A percentile compares a stretch with the other conserved stretches of the same genome.
Conservation (phyloP, 192 early-diverging fungal genomes). For the Spizellomyces punctatus region DNA sequence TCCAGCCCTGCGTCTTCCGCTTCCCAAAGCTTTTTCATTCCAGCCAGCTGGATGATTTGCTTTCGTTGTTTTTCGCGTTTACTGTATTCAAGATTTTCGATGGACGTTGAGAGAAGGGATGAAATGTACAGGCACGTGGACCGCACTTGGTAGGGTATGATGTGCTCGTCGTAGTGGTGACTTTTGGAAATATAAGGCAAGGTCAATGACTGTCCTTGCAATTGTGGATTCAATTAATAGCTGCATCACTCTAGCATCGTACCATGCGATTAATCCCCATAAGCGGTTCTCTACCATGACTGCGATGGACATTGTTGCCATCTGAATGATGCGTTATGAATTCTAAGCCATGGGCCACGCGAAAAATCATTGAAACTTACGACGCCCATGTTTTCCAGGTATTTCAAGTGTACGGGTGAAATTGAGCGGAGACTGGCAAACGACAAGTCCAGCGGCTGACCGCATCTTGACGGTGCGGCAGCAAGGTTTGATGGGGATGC, state of each 20-base stretch:
- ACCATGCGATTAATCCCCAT: neutral
- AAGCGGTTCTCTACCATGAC: neutral
- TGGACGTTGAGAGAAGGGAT: neutral
- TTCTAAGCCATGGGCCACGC: neutral
- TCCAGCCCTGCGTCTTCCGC: neutral
- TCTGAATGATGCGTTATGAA: too few species aligned
- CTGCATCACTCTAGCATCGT: too few species aligned
- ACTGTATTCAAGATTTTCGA: conserved; percentile 3
- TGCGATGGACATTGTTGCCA: neutral
- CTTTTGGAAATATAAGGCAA: too few species aligned
- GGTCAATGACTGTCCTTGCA: too few species aligned
- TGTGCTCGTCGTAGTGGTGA: neutral
- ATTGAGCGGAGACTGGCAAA: conserved; percentile 4
- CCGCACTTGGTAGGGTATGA: neutral
- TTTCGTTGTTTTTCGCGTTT: conserved; percentile 4
- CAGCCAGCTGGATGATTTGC: neutral
- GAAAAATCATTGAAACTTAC: neutral
- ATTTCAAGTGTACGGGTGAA: conserved; percentile 13
- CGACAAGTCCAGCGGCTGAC: neutral
- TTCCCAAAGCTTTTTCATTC: neutral
- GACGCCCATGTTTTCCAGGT: conserved; percentile 15
- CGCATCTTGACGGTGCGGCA: neutral
- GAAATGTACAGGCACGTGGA: neutral
- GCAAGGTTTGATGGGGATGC: neutral
- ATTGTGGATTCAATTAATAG: too few species aligned